Base-by-base conservation (phyloP, 257 asterid species). In the Cordia subcordata region DNA sequence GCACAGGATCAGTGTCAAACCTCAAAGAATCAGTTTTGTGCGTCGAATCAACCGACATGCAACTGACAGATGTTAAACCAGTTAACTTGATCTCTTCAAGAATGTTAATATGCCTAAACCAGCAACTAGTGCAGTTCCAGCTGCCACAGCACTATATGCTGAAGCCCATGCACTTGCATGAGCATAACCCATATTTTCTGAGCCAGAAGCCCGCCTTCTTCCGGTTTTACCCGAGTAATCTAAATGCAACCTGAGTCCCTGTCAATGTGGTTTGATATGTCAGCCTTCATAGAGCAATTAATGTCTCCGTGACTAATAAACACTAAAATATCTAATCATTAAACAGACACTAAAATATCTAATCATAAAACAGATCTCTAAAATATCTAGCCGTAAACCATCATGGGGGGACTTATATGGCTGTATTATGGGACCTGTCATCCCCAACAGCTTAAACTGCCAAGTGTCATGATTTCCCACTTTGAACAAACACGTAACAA, bases 111-210 rank as follows among this genome's bases (percentile, higher is more conserved):
- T 72, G 51, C 99, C 88, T 74, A 93, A 63, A 53, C 87, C 87
- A 21, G 96, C 96, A 13, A 85, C 72, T 16, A 93, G 72, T 32
- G 92, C 95, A 73, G 96, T 94, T 22, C 97, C 99, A 49, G 97
- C 96, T 44, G 95, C 96, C 35, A 86, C 88, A 3, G 88, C 78
- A 17, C 88, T 75, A 46, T 85, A 93, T 16, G 96, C 83, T 3
- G 94, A 80, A 38, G 91, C 74, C 75, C 92, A 80, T n/a, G 92
- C 78, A 65, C 81, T 83, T 27, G 81, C 73, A 20, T 75, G 84
- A 55, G 77, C 93, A 57, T 78, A 84, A 14, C 68, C 86, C 65
- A 81, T 9, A 61, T 66, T 49, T 64, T 55, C 68, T 0, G 85
- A 37, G 20, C 64, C 63, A 32, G 88, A 53, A 69, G 70, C 81